These are phyloP conservation scores for Thalassiosira livingstoniorum DNA, from an alignment of 352 stramenopile species.

Conservation along the genomic window DNA sequence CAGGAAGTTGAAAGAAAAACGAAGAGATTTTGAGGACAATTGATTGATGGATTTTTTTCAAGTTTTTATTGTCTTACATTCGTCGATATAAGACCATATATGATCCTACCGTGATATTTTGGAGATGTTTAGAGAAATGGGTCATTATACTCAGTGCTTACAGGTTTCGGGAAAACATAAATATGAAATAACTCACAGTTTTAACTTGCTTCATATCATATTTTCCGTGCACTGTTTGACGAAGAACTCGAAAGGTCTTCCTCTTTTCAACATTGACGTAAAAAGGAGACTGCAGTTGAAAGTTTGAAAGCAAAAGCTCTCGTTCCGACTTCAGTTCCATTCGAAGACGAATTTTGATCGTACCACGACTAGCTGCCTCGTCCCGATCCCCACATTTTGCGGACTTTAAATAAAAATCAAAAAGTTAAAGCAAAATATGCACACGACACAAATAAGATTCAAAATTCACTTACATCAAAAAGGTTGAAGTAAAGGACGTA, in stretches of 20 bases:
- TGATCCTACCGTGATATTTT: constrained; percentile 20
- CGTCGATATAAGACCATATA: constrained; percentile 56
- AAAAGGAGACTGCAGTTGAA: constrained; percentile 58
- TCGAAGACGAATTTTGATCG: constrained; percentile 65
- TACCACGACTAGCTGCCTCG: constrained; percentile 8
- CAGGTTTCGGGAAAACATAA: not conserved
- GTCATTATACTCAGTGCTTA: constrained; percentile 1
- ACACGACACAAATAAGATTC: too few species aligned
- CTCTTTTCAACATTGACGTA: constrained; percentile 76
- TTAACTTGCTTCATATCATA: constrained; percentile 56
- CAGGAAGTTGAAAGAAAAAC: constrained; percentile 32
- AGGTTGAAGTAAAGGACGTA: constrained; percentile 80
- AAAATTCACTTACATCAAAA: constrained; percentile 44
- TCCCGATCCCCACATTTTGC: constrained; percentile 31
- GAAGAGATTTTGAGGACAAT: not conserved
- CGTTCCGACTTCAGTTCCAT: constrained; percentile 70
- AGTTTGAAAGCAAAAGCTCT: constrained; percentile 58
- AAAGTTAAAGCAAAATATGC: too few species aligned
- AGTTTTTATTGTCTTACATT: constrained; percentile 63
- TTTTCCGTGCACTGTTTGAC: constrained; percentile 69
- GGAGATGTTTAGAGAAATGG: not conserved
- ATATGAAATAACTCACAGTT: constrained; percentile 18
- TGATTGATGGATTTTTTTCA: not conserved
- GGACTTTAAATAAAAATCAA: constrained; percentile 15
- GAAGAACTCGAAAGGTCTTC: constrained; percentile 74